A percentile compares a stretch with the other conserved stretches of the same genome.
Conservation (phyloP, 2,329 filamentous ascomycete genomes). For the Didymosphaeria variabile region DNA sequence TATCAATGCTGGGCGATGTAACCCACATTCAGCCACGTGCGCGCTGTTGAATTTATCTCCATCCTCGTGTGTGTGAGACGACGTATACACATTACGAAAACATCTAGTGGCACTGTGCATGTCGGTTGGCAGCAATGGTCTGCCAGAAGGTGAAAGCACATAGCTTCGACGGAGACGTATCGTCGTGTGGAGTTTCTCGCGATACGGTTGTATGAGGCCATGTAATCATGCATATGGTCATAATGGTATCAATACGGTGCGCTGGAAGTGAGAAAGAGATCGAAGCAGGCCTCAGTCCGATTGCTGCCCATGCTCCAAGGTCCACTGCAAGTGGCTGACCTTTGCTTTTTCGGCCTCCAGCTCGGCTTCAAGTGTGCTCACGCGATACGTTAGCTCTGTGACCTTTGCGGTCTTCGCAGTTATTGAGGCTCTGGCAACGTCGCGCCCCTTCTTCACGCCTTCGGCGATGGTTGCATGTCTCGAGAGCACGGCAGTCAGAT, state of each 20-base stretch:
- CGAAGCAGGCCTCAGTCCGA: conserved; percentile 9
- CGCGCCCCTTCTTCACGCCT: conserved; percentile 71
- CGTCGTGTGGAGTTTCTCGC: background rate
- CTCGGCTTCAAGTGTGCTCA: conserved; percentile 67
- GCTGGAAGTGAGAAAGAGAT: background rate
- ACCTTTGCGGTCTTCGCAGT: conserved; percentile 72
- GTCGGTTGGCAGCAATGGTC: background rate
- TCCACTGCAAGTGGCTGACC: conserved; percentile 38
- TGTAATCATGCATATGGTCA: background rate
- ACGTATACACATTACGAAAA: background rate
- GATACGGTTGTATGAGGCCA: background rate
- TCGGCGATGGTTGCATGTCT: conserved; percentile 66
- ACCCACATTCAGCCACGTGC: background rate
- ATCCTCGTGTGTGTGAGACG: too few relatives aligned
- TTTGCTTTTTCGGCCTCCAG: conserved; percentile 61
- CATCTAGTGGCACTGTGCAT: background rate
- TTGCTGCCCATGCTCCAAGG: conserved; percentile 19
- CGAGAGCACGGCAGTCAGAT: conserved; percentile 33
- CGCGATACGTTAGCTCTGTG: conserved; percentile 70
- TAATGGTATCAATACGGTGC: conserved; percentile 1
- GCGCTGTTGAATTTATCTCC: background rate
- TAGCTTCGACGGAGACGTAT: too few relatives aligned
- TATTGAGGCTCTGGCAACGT: conserved; percentile 69
- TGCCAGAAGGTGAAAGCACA: background rate
- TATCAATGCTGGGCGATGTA: background rate